Evolutionary conservation across 2,329 filamentous ascomycete genomes (phyloP), one percentile per base, ranked within the genome.

Genomic region (Domatiomyces globalis): DNA sequence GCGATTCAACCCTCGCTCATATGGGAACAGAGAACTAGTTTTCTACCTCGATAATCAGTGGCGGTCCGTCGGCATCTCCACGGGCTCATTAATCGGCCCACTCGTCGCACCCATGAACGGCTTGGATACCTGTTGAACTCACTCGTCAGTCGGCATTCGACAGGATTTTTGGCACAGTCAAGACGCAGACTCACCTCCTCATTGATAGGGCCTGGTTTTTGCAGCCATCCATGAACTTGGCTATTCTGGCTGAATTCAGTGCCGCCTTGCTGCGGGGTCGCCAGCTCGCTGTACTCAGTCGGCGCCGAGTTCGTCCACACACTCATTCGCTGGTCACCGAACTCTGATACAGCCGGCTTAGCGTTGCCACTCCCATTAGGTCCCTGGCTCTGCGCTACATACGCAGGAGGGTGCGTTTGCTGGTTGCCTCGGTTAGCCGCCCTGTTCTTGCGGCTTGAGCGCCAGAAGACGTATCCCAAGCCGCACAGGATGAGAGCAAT

Each of bases 231-330:
- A 1, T 39, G 29, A 12, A 33, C 29, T 9, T 39, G 33, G 33
- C 12, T 39, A 39, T 15, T 39, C 33, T 39, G 33, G 33, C 33
- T 39, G 12, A 39, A 39, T 15, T 39, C 33, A 39, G 33, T 15
- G 10, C 33, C 12, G 5, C 15, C 4, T 2, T 39, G 33, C 12
- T 10, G 0, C 78, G 43, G 43, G 43, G 10, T 45, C 4, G 43
- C n/a, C n/a, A 45, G 43, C 43, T 45, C 43, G n/a, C 43, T 45
- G n/a, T 19, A 20, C 22, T 20, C 43, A n/a, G 43, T 19, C 43
- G 17, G 6, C 17, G 7, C 17, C 17, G 43, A 45, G 8, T 19
- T 4, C 9, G 22, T n/a, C 18, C 7, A 20, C 12, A 20, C 6
- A 19, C 43, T 27, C 19, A n/a, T 45, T 27, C 43, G 43, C 12